Evolutionary conservation across 148 eudicot species (phyloP).

Genomic region (Silene latifolia): DNA sequence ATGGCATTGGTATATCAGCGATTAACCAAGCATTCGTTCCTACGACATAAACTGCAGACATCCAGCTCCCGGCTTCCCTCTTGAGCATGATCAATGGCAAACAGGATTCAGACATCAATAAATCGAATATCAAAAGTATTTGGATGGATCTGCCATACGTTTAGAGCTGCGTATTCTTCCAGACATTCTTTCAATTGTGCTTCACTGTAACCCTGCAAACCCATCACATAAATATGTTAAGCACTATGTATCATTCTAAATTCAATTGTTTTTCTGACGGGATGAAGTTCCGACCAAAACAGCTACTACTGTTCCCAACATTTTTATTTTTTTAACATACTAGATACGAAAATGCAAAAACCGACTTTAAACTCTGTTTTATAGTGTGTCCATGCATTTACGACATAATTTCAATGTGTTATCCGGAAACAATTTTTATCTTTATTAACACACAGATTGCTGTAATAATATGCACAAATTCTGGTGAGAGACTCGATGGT

Average conservation of each 20-base stretch:
- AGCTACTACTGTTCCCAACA: background rate
- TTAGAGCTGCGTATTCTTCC: conserved; percentile 93
- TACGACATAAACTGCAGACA: background rate
- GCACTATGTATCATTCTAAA: background rate
- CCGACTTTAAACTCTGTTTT: no score
- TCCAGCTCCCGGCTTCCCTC: background rate
- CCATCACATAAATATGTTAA: conserved; percentile 5
- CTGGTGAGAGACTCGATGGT: background rate
- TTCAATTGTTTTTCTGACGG: background rate
- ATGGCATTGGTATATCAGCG: background rate
- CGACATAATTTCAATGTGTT: no score
- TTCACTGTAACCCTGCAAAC: conserved; percentile 86
- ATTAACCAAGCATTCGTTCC: conserved; percentile 7
- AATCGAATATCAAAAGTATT: conserved; percentile 83
- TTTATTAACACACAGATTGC: no score
- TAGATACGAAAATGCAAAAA: background rate
- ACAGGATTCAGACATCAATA: conserved; percentile 65
- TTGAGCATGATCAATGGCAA: background rate
- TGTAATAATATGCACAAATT: background rate
- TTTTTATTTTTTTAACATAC: background rate
- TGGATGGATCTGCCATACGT: conserved; percentile 99
- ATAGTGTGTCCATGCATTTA: no score
- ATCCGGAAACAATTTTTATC: no score
- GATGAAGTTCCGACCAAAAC: background rate
- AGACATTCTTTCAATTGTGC: conserved; percentile 92